phyloP scores from a whole-genome alignment of 2,329 filamentous ascomycete species.

The Trichophyton mentagrophytes region DNA sequence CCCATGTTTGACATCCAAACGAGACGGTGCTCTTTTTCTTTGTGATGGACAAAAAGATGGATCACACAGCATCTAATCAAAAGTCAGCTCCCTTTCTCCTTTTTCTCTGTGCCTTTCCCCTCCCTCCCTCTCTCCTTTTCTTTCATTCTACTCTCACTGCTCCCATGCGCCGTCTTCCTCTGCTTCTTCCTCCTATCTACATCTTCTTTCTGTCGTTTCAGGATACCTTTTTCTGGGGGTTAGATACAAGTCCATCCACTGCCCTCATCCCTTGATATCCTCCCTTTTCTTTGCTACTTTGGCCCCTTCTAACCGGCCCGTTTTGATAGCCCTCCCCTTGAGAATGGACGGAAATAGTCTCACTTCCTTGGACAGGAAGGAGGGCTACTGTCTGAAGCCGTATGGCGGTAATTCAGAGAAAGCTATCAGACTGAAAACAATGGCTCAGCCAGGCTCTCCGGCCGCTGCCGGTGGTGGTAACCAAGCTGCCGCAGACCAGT shows the following conservation, averaged over 20 bases:
- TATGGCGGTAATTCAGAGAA: neutral
- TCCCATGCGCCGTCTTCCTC: neutral
- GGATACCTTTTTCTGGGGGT: neutral
- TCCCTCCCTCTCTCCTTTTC: neutral
- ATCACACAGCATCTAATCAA: neutral
- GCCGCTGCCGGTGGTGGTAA: neutral
- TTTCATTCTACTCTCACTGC: neutral
- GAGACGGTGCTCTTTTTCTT: neutral
- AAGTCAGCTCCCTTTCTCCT: slow-evolving; percentile 1
- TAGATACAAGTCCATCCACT: neutral
- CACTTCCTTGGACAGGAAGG: neutral
- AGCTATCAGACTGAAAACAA: neutral
- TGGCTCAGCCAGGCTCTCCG: neutral
- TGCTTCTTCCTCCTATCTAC: neutral
- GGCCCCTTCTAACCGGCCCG: neutral
- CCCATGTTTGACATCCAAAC: neutral
- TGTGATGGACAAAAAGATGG: slow-evolving; percentile 1
- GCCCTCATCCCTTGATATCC: neutral
- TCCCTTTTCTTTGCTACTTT: neutral
- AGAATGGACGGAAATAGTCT: slow-evolving; percentile 1
- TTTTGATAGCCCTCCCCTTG: neutral
- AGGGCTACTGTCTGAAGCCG: neutral
- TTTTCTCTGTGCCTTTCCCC: neutral
- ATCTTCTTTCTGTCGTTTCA: neutral
- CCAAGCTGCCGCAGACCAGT: slow-evolving; percentile 5